Conservation (phyloP, 805 yeast species). For the Wickerhamomyces canadensis region DNA sequence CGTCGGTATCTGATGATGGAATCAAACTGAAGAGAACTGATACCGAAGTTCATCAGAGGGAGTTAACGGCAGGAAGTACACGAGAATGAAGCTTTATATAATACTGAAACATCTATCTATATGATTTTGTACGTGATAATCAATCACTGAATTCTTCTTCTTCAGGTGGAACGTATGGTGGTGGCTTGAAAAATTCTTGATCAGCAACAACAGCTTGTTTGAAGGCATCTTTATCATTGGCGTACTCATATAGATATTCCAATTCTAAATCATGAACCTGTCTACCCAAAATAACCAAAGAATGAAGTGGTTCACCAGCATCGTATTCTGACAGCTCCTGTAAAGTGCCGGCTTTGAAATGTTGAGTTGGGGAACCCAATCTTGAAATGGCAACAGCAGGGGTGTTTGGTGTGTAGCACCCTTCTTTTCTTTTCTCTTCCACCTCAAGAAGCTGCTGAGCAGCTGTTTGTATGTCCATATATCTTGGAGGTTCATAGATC, state of each 20-base stretch:
- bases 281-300: constrained; percentile 85
- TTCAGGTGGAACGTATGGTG: constrained; percentile 55
- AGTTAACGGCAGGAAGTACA: background rate
- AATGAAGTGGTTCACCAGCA: constrained; percentile 91
- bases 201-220: constrained; percentile 39
- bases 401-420: constrained; percentile 78
- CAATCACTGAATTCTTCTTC: constrained; percentile 28
- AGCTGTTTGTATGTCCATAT: constrained; percentile 89
- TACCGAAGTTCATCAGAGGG: background rate
- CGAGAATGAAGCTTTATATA: too few relatives aligned
- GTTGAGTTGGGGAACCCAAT: constrained; percentile 80
- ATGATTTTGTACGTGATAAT: too few relatives aligned
- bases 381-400: constrained; percentile 94
- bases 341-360: constrained; percentile 80
- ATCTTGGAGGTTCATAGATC: constrained; percentile 95
- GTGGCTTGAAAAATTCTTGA: constrained; percentile 71
- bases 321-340: constrained; percentile 75
- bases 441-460: constrained; percentile 83
- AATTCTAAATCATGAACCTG: constrained; percentile 90
- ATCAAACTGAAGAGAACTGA: too few relatives aligned
- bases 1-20: too few relatives aligned
- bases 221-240: constrained; percentile 50
- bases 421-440: constrained; percentile 69
- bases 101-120: too few relatives aligned
- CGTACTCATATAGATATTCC: constrained; percentile 76